Evolutionary conservation across 345 rosid genomes (phyloP).

Genomic region (Pugionium dolabratum): DNA sequence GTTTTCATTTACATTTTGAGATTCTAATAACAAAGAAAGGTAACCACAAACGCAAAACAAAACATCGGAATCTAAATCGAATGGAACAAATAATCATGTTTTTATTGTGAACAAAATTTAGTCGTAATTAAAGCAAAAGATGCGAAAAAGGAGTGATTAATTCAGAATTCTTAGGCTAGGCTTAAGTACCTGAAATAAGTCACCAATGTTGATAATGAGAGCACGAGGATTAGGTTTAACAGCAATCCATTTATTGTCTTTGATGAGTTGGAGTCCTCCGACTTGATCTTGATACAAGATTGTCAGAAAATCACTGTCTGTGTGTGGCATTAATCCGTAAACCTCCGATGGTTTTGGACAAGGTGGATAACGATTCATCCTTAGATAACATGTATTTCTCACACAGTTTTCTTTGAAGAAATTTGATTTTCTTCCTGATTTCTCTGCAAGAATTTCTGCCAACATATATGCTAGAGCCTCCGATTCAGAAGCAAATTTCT

Average conservation of each 20-base stretch:
- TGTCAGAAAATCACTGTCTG: constrained; percentile 96
- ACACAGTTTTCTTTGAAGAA: constrained; percentile 67
- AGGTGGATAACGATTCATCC: constrained; percentile 88
- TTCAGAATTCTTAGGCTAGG: background rate
- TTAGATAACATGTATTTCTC: constrained; percentile 73
- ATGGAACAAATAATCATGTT: no score
- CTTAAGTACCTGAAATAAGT: constrained; percentile 75
- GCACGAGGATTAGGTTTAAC: constrained; percentile 85
- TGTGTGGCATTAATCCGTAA: constrained; percentile 87
- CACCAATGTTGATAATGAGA: constrained; percentile 84
- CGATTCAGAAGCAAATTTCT: constrained; percentile 59
- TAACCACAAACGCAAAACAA: no score
- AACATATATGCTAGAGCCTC: constrained; percentile 62
- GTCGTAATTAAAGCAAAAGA: no score
- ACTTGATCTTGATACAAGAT: constrained; percentile 83
- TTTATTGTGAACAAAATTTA: no score
- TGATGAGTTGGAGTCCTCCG: constrained; percentile 85
- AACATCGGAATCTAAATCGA: no score
- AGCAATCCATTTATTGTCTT: constrained; percentile 77
- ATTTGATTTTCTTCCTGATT: constrained; percentile 51
- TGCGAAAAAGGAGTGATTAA: no score
- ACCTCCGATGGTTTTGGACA: constrained; percentile 57
- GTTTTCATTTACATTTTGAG: no score
- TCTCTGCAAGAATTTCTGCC: constrained; percentile 68
- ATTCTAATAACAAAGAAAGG: no score